Evolutionary conservation across 106 monocot genomes (phyloP).

Genomic region (Amphibolis antarctica): DNA sequence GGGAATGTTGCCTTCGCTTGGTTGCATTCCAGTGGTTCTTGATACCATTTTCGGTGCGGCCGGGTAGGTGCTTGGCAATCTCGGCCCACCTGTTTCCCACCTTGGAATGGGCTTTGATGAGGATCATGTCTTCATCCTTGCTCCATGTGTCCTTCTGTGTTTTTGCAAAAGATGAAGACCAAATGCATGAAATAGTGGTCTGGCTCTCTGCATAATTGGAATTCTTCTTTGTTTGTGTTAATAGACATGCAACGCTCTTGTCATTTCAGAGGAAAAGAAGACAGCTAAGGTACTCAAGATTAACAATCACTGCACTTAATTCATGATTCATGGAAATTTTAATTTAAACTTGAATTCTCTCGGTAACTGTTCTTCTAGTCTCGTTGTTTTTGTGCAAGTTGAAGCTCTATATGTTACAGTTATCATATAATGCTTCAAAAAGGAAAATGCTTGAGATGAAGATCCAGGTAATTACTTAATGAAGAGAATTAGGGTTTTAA

Average conservation of each 20-base stretch:
- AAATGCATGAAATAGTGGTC: not conserved
- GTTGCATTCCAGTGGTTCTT: conserved; percentile 98
- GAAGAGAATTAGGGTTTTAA: conserved; percentile 1
- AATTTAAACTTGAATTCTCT: no score
- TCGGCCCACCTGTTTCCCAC: conserved; percentile 86
- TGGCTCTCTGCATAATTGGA: not conserved
- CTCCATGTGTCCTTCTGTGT: conserved; percentile 74
- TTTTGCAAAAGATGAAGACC: not conserved
- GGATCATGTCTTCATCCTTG: conserved; percentile 65
- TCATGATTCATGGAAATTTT: no score
- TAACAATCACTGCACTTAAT: no score
- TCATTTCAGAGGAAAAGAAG: no score
- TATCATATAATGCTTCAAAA: no score
- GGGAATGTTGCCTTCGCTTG: conserved; percentile 45
- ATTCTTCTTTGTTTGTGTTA: not conserved
- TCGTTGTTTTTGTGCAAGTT: no score
- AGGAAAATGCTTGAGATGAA: not conserved
- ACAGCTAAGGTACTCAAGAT: no score
- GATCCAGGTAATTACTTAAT: not conserved
- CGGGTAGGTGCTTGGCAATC: conserved; percentile 77
- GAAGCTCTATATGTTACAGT: no score
- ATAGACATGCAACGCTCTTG: no score
- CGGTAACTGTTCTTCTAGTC: no score
- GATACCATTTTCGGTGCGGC: conserved; percentile 88
- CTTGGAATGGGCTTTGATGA: conserved; percentile 55